phyloP scores from a whole-genome alignment of 208 protist species.

The Acanthamoeba divionensis region DNA sequence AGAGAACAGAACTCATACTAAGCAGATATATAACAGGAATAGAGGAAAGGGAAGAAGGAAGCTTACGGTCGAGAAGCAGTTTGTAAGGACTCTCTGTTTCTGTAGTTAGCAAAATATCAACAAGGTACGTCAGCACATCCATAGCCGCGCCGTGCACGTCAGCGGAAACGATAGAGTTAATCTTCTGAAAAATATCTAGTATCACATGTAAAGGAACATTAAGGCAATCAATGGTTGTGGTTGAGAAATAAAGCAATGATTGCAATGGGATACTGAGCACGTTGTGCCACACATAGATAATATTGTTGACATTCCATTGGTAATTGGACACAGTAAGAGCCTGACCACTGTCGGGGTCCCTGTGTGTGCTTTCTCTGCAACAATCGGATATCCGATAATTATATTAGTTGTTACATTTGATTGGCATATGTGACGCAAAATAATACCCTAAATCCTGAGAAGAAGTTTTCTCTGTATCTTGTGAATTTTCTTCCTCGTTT shows the following conservation, averaged over 20 bases:
- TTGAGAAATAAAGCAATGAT: too few species aligned
- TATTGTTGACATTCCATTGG: background rate
- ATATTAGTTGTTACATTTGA: too few species aligned
- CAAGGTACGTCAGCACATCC: background rate
- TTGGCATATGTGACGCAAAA: too few species aligned
- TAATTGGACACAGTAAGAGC: too few species aligned
- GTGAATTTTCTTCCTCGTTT: too few species aligned
- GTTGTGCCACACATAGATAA: background rate
- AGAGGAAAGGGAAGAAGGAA: background rate
- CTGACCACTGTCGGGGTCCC: too few species aligned
- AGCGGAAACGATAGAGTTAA: background rate
- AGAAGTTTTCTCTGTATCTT: too few species aligned
- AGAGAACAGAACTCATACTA: background rate
- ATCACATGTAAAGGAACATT: too few species aligned
- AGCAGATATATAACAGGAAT: background rate
- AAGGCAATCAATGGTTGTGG: too few species aligned
- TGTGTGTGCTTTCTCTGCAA: too few species aligned
- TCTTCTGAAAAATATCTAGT: background rate
- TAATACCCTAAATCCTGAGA: too few species aligned
- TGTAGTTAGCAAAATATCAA: background rate
- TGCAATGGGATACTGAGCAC: background rate
- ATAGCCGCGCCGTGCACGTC: background rate
- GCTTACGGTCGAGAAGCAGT: background rate
- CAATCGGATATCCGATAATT: too few species aligned
- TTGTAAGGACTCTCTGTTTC: background rate